Evolutionary conservation across 2,329 filamentous ascomycete genomes (phyloP).

Genomic region (Passalora sequoiae): DNA sequence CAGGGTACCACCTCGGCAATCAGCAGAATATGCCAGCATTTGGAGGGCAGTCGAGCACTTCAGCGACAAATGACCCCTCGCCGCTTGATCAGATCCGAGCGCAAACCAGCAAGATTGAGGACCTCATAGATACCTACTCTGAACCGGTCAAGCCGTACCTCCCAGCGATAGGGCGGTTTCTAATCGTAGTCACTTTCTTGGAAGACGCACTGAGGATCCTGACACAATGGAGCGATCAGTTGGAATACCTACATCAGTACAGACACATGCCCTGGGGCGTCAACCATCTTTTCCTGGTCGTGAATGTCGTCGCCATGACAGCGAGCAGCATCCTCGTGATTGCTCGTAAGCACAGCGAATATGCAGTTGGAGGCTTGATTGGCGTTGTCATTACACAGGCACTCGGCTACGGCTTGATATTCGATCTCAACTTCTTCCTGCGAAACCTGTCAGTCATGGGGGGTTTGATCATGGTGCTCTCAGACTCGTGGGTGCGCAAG

Average conservation of each 20-base stretch:
- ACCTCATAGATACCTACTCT: constrained; percentile 76
- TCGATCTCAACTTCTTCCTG: constrained; percentile 99
- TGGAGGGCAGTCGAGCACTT: constrained; percentile 46
- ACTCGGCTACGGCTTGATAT: constrained; percentile 93
- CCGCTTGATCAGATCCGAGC: constrained; percentile 83
- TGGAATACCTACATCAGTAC: constrained; percentile 88
- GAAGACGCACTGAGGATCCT: constrained; percentile 94
- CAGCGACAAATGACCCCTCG: constrained; percentile 63
- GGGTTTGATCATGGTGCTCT: constrained; percentile 94
- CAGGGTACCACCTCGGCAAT: constrained; percentile 77
- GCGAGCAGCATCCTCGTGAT: constrained; percentile 77
- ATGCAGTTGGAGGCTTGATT: constrained; percentile 84
- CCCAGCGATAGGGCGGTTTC: constrained; percentile 88
- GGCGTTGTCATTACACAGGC: constrained; percentile 89
- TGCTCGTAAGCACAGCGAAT: constrained; percentile 84
- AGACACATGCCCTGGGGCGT: constrained; percentile 80
- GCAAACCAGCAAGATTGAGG: constrained; percentile 98
- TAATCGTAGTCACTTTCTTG: constrained; percentile 97
- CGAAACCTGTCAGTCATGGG: constrained; percentile 97
- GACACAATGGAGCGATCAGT: constrained; percentile 95
- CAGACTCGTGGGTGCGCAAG: constrained; percentile 97
- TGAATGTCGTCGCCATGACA: constrained; percentile 85
- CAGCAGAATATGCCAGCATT: constrained; percentile 50
- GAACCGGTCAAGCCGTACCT: constrained; percentile 97
- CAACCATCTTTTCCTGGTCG: constrained; percentile 86